Conservation (phyloP, 23 red algal genomes). For the Pyropia yezoensis region DNA sequence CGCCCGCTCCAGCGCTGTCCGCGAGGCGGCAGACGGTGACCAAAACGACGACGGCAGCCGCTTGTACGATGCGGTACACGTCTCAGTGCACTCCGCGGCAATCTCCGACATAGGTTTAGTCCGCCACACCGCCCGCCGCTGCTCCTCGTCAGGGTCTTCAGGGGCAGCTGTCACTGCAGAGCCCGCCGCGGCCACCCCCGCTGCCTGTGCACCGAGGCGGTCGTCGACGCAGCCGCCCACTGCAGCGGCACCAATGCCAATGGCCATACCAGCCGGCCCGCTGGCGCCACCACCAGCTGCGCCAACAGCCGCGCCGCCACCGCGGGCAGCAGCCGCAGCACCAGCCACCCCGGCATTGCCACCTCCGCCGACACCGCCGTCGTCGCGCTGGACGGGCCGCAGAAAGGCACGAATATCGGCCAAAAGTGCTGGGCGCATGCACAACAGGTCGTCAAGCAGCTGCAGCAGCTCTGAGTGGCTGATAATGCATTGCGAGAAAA, state of each 20-base stretch:
- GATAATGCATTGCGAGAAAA: slow-evolving; percentile 85
- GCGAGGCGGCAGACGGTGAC: slow-evolving; percentile 31
- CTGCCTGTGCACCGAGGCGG: not conserved
- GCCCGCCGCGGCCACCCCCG: not conserved
- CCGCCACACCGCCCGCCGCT: slow-evolving; percentile 23
- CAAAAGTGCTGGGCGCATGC: slow-evolving; percentile 28
- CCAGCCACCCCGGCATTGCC: slow-evolving; percentile 18
- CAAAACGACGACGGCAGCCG: slow-evolving; percentile 62
- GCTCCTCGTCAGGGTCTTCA: slow-evolving; percentile 7
- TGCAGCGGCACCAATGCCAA: not conserved
- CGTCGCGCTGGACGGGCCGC: slow-evolving; percentile 9
- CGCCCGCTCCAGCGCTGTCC: slow-evolving; percentile 50
- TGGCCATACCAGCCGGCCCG: not conserved
- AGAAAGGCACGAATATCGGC: slow-evolving; percentile 52
- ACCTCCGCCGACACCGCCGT: slow-evolving; percentile 5
- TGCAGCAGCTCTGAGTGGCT: slow-evolving; percentile 53
- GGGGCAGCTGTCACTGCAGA: not conserved
- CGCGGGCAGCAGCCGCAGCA: slow-evolving; percentile 5
- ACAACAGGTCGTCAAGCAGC: slow-evolving; percentile 62
- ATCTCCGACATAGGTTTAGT: slow-evolving; percentile 83
- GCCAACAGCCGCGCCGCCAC: not conserved
- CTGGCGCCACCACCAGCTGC: not conserved
- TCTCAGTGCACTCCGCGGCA: slow-evolving; percentile 39
- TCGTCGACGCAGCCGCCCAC: not conserved
- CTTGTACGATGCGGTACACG: slow-evolving; percentile 56